A percentile compares a stretch with the other conserved stretches of the same genome.
phyloP scores from a whole-genome alignment of 2,329 filamentous ascomycete species.

The Incumbomyces delicatus region DNA sequence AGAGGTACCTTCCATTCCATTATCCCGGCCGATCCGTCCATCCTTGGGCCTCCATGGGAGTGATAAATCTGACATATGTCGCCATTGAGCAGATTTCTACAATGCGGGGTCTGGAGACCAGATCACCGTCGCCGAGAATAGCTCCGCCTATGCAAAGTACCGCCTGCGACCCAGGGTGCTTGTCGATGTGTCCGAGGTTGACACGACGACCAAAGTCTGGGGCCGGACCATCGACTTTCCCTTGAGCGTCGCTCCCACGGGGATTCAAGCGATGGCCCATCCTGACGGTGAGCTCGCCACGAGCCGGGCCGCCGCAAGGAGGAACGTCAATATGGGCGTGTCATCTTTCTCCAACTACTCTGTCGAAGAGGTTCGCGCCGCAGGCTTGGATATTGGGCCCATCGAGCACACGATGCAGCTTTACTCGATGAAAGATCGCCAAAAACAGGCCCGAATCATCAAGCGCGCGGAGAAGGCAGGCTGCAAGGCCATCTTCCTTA shows the following conservation, averaged over 20 bases:
- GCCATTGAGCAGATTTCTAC: too few relatives aligned
- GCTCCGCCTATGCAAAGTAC: conserved; percentile 41
- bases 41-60: too few relatives aligned
- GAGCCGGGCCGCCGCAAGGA: conserved; percentile 30
- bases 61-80: too few relatives aligned
- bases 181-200: conserved; percentile 27
- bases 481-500: conserved; percentile 42
- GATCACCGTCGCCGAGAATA: conserved; percentile 36
- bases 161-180: conserved; percentile 32
- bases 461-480: conserved; percentile 33
- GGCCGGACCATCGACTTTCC: conserved; percentile 36
- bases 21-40: too few relatives aligned
- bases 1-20: too few relatives aligned
- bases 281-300: conserved; percentile 40
- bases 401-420: conserved; percentile 22
- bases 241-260: conserved; percentile 40
- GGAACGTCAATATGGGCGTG: conserved; percentile 34
- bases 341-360: conserved; percentile 34
- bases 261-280: conserved; percentile 41
- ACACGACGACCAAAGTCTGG: conserved; percentile 31
- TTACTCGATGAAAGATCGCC: conserved; percentile 22
- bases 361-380: conserved; percentile 33
- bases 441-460: conserved; percentile 31
- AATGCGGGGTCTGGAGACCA: conserved; percentile 15
- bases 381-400: conserved; percentile 27